Base-by-base conservation (phyloP, 2,329 filamentous ascomycete species). In the Catunica adiposa region DNA sequence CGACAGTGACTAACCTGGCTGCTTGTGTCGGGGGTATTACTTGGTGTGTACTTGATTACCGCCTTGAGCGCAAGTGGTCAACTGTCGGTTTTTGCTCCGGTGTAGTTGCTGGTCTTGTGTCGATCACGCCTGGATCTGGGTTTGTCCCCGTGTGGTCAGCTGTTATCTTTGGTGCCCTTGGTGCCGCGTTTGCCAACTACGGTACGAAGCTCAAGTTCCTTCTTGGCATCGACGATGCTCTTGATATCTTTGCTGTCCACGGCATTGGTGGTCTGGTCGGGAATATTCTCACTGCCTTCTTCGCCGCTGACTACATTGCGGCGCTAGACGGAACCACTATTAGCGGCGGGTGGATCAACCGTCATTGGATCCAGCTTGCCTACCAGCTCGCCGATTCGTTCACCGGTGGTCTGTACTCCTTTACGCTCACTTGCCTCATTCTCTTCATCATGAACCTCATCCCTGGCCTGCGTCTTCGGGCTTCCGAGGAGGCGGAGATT, bases 11-110 rank as follows among this genome's bases (percentile, higher is more conserved):
- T 55, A 92, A 94, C 66, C 71, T 94, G 29, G 83, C 88, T 23
- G 89, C 88, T 37, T 87, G 84, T 58, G 79, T 89, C 7, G 89
- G 87, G 56, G 88, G 88, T 51, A 82, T 95, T 53, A 92, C 86
- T 37, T 94, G 87, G 89, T 92, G 86, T 66, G 71, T 94, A 22
- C 75, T 95, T 57, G 89, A 95, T 66, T 94, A 94, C 69, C 79
- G 88, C 57, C 76, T 95, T 51, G 88, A 94, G 71, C 78, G 80
- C 64, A 94, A 94, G 71, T 95, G 86, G 84, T 94, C 87, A 0
- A 90, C 87, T 1, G 88, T 95, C 25, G 89, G 89, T 1, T 94
- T 94, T 75, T 95, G 89, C 71, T 92, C 86, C 0, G 89, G 89
- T 60, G 84, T 94, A 23, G 84, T 95, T 63, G 84, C 88, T 34